Base-by-base conservation (phyloP, 371 early-diverging fungal genomes). In the Smittium mucronatum region DNA sequence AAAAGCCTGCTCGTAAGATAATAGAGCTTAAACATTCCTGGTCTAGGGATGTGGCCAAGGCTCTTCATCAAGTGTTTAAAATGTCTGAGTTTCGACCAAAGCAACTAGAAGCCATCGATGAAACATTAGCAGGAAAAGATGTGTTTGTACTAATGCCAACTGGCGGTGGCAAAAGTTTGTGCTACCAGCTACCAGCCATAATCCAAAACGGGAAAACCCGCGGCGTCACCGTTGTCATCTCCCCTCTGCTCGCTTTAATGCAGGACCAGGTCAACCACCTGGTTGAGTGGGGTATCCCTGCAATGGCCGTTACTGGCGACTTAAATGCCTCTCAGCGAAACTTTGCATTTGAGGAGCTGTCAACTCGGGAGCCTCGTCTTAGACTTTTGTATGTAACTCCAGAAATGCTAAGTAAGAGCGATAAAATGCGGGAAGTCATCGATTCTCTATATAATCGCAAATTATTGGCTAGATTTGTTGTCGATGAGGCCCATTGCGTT, bases 121-220 rank as follows among this genome's bases (percentile, higher is more conserved):
- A 93, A 0, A 89, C 93, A 0, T 78, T 99, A 8, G 72, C 81
- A 0, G 93, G 94, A 0, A 84, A 89, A 59, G 98, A 99, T 74
- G 89, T 92, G 0, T 99, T 99, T 87, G 95, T 99, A 36, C 78
- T 99, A 57, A 99, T 99, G 99, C 99, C 99, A 0, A 99, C 99
- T 0, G 99, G 99, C 36, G 99, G 99, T 0, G 99, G 99, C 5
- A 99, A 99, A 78, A 90, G 91, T 75, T 77, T 99, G 34, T 99
- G 99, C 75, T 99, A 95, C 78, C 99, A 99, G 76, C 82, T 99
- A 29, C 99, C 99, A 1, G 96, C 98, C 2, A 74, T 91, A 17
- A 75, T 94, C 30, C 81, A 87, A 31, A 77, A 74, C 57, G 85
- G 88, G 63, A 75, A 72, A 15, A 92, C 92, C 0, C 75, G 75